phyloP scores from a whole-genome alignment of 2,329 filamentous ascomycete species.

The Cadophora luteo-olivacea region DNA sequence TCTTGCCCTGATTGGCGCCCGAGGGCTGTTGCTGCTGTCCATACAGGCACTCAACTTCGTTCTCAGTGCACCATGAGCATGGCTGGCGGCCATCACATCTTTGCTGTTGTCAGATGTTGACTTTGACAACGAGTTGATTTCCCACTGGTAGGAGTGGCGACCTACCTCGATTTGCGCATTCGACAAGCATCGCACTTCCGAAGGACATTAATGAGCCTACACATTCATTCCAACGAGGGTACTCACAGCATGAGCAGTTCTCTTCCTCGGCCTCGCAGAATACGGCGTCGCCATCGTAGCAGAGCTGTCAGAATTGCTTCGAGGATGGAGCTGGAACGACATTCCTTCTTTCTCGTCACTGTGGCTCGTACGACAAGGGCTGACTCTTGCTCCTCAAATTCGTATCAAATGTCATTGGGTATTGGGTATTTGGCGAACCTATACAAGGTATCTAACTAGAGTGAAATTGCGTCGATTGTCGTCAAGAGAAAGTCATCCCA shows the following conservation, averaged over 20 bases:
- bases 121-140: not conserved
- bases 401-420: not conserved
- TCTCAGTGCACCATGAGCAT: constrained; percentile 35
- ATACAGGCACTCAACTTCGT: constrained; percentile 35
- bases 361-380: not conserved
- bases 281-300: constrained; percentile 30
- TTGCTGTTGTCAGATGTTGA: not conserved
- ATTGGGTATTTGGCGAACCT: not conserved
- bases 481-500: not conserved
- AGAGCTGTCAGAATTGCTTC: constrained; percentile 35
- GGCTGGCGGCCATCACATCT: constrained; percentile 35
- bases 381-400: not conserved
- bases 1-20: constrained; percentile 53
- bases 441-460: too few relatives aligned
- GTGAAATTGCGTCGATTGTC: not conserved
- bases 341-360: constrained; percentile 12
- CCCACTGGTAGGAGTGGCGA: not conserved
- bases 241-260: constrained; percentile 35
- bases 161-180: constrained; percentile 30
- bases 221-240: not conserved
- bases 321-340: constrained; percentile 22
- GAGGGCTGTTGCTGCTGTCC: constrained; percentile 28
- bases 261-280: constrained; percentile 31
- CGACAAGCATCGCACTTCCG: constrained; percentile 33
- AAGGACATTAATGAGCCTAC: not conserved